phyloP scores from a whole-genome alignment of 176 grass and related monocot species.

The Alopecurus myosuroides region DNA sequence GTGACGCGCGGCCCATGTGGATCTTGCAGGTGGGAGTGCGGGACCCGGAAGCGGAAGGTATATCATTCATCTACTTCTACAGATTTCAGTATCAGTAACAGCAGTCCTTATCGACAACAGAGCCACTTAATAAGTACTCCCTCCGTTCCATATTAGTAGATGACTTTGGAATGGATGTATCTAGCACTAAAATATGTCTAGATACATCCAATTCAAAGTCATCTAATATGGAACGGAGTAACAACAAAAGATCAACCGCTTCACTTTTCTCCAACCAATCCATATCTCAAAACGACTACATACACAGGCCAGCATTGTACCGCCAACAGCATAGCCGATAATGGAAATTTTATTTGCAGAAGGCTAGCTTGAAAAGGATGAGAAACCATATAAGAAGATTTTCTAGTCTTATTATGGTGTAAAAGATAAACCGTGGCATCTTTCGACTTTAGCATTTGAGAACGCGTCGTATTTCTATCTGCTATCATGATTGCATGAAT shows the following conservation, averaged over 20 bases:
- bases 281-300: not conserved
- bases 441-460: conserved; percentile 19
- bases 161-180: too few relatives aligned
- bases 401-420: not conserved
- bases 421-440: not conserved
- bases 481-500: conserved; percentile 24
- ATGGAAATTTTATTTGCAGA: conserved; percentile 8
- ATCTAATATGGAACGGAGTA: too few relatives aligned
- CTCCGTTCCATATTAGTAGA: too few relatives aligned
- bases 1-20: too few relatives aligned
- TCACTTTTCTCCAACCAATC: conserved; percentile 22
- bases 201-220: too few relatives aligned
- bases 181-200: too few relatives aligned
- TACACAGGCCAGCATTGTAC: not conserved
- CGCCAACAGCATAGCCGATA: conserved; percentile 4
- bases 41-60: too few relatives aligned
- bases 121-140: conserved; percentile 8
- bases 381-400: conserved; percentile 1
- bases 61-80: conserved; percentile 18
- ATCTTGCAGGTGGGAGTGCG: too few relatives aligned
- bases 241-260: conserved; percentile 6
- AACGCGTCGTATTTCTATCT: not conserved
- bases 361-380: conserved; percentile 4
- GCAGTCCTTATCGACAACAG: conserved; percentile 18
- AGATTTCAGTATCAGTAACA: not conserved